Percentiles rank a stretch among this genome's conserved stretches.
These are phyloP conservation scores for Saturnispora dispora DNA, from an alignment of 805 yeast genomes.

Conservation along the genomic window DNA sequence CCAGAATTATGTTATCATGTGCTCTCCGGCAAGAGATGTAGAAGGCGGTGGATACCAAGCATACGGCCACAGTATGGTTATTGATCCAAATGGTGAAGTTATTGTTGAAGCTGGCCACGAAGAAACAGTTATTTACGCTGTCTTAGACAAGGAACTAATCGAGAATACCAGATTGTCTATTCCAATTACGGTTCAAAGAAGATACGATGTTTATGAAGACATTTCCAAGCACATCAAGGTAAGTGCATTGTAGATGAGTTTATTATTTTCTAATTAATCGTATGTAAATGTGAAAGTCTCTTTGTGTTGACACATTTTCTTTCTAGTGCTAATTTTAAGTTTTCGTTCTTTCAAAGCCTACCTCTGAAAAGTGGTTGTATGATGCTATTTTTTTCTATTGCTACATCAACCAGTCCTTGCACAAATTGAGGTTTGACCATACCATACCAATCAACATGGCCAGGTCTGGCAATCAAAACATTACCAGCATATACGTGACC, in stretches of 20 bases:
- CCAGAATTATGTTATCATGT: slow-evolving; percentile 61
- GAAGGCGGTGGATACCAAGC: slow-evolving; percentile 48
- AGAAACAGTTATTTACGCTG: slow-evolving; percentile 69
- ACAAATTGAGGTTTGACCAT: slow-evolving; percentile 57
- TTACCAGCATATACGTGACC: slow-evolving; percentile 88
- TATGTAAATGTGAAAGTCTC: neutral
- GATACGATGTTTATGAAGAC: slow-evolving; percentile 57
- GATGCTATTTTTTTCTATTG: slow-evolving; percentile 39
- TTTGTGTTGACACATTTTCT: neutral
- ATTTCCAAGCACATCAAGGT: slow-evolving; percentile 24
- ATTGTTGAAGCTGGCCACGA: slow-evolving; percentile 68
- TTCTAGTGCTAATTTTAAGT: neutral
- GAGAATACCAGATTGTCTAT: slow-evolving; percentile 52
- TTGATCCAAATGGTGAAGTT: slow-evolving; percentile 52
- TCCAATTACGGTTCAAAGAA: slow-evolving; percentile 61
- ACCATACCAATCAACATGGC: slow-evolving; percentile 63
- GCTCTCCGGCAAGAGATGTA: slow-evolving; percentile 80
- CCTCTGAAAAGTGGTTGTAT: slow-evolving; percentile 47
- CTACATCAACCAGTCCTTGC: slow-evolving; percentile 54
- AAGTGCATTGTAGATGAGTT: slow-evolving; percentile 14
- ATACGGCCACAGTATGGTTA: slow-evolving; percentile 58
- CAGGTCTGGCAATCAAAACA: slow-evolving; percentile 43
- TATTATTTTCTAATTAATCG: neutral
- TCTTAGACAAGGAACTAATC: slow-evolving; percentile 53
- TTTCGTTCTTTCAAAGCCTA: neutral